Percentiles rank a stretch among this genome's conserved stretches.
Evolutionary conservation across 2,329 filamentous ascomycete genomes (phyloP).

Genomic region (Pseudocercospora vitis): DNA sequence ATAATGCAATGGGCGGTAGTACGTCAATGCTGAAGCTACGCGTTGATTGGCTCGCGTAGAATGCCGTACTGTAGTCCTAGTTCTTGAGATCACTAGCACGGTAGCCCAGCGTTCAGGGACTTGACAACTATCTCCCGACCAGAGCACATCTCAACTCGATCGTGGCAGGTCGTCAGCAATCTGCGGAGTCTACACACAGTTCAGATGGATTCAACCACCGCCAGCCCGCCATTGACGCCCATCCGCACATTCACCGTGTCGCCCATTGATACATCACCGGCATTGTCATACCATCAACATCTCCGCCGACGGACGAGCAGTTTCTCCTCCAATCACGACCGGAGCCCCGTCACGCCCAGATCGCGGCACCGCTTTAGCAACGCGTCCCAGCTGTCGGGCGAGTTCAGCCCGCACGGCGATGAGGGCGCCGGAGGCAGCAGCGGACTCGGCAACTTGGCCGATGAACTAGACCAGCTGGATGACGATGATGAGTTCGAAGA

Average conservation of each 20-base stretch:
- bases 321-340: slow-evolving; percentile 45
- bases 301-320: slow-evolving; percentile 39
- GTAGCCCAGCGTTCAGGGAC: neutral
- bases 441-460: slow-evolving; percentile 74
- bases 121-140: slow-evolving; percentile 1
- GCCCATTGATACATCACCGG: slow-evolving; percentile 45
- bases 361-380: slow-evolving; percentile 40
- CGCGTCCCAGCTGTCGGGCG: slow-evolving; percentile 38
- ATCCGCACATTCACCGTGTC: slow-evolving; percentile 45
- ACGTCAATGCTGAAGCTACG: neutral
- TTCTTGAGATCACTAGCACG: too few species aligned
- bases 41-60: neutral
- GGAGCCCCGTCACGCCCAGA: slow-evolving; percentile 47
- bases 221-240: slow-evolving; percentile 47
- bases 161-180: neutral
- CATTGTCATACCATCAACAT: slow-evolving; percentile 34
- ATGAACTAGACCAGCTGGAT: slow-evolving; percentile 74
- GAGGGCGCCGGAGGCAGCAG: slow-evolving; percentile 47
- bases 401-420: slow-evolving; percentile 41
- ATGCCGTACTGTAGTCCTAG: too few species aligned
- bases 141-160: too few species aligned
- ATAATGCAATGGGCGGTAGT: neutral
- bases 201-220: slow-evolving; percentile 30
- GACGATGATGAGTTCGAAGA: slow-evolving; percentile 36
- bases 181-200: too few species aligned